A percentile compares a stretch with the other conserved stretches of the same genome.
These are phyloP conservation scores for Eimeria praecox DNA, from an alignment of 169 alveolate genomes.

Conservation along the genomic window DNA sequence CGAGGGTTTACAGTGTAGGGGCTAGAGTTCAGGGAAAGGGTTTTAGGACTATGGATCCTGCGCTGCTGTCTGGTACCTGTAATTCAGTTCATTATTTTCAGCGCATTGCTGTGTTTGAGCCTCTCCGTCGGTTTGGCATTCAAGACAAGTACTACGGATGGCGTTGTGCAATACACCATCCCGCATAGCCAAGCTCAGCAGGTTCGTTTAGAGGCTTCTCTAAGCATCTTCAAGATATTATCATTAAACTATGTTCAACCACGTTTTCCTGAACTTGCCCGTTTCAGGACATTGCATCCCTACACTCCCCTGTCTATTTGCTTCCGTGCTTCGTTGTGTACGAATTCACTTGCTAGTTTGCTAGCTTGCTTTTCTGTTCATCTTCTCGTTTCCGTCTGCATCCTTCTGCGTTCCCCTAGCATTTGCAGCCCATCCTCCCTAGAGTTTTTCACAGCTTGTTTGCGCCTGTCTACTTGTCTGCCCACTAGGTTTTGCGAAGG, in stretches of 20 bases:
- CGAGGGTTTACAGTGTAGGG: background rate
- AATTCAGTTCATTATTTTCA: conserved; percentile 75
- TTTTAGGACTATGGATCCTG: background rate
- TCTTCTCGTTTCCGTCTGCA: background rate
- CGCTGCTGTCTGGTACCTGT: background rate
- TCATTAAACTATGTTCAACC: background rate
- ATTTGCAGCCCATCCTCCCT: background rate
- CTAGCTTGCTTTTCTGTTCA: background rate
- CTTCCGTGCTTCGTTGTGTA: background rate
- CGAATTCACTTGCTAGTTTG: background rate
- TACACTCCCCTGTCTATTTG: background rate
- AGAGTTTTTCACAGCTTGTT: too few species aligned
- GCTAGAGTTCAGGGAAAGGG: background rate
- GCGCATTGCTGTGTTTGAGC: conserved; percentile 41
- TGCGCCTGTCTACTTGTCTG: background rate
- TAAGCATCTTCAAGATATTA: background rate
- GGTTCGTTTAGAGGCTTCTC: background rate
- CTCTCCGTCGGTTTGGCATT: conserved; percentile 67
- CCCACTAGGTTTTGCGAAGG: background rate
- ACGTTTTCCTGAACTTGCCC: background rate
- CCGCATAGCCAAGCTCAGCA: conserved; percentile 71
- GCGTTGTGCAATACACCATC: conserved; percentile 73
- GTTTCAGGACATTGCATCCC: background rate
- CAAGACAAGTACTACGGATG: conserved; percentile 53
- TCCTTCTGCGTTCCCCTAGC: background rate